Evolutionary conservation across 208 protist species (phyloP).

Genomic region (Leishmania martiniquensis): DNA sequence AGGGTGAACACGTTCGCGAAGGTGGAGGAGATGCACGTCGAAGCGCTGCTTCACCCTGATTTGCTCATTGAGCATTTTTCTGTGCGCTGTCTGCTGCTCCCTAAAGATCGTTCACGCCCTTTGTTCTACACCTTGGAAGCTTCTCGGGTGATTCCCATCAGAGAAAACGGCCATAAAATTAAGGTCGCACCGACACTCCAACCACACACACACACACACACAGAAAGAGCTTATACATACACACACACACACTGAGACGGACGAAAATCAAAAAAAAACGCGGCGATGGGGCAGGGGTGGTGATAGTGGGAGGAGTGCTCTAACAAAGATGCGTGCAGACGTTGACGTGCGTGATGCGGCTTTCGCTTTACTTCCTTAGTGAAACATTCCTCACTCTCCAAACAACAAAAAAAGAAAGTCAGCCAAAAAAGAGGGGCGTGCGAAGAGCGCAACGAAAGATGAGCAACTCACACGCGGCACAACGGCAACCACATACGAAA

Average conservation of each 20-base stretch:
- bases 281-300: not conserved
- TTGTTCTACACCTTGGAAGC: not conserved
- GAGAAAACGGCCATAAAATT: not conserved
- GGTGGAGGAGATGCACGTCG: constrained; percentile 26
- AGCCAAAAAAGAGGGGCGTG: not conserved
- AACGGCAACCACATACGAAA: not conserved
- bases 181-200: not conserved
- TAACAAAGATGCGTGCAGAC: not conserved
- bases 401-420: too few species aligned
- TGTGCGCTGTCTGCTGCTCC: not conserved
- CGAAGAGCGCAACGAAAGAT: not conserved
- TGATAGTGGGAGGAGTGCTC: not conserved
- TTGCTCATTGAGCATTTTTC: constrained; percentile 37
- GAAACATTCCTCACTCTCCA: not conserved
- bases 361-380: not conserved
- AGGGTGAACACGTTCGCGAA: constrained; percentile 33
- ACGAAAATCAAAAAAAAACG: not conserved
- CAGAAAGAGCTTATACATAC: not conserved
- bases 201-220: constrained; percentile 1
- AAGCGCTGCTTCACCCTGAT: constrained; percentile 41
- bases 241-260: not conserved
- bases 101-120: not conserved
- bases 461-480: not conserved
- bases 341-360: not conserved
- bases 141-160: not conserved